Conservation (phyloP, 176 grass and related monocot species). For the Rhynchospora pubera region DNA sequence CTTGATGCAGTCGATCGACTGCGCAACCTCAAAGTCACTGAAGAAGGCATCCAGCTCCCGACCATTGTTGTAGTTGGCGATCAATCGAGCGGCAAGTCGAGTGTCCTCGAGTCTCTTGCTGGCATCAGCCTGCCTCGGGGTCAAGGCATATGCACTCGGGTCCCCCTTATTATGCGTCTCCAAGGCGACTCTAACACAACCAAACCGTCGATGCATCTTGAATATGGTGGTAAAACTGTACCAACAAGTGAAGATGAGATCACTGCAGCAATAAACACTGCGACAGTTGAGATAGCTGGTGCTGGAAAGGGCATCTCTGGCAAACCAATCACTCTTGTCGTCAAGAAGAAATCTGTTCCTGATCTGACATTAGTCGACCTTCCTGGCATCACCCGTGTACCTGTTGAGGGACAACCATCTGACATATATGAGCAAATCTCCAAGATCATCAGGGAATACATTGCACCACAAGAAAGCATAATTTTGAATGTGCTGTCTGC, state of each 20-base stretch:
- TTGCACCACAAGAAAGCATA: constrained; percentile 44
- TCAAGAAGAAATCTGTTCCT: constrained; percentile 43
- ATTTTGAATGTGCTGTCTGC: constrained; percentile 62
- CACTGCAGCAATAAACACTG: constrained; percentile 28
- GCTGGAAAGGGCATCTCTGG: constrained; percentile 48
- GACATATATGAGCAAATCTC: constrained; percentile 64
- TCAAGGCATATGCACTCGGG: constrained; percentile 71
- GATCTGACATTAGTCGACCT: constrained; percentile 59
- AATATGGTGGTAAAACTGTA: constrained; percentile 32
- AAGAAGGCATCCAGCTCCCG: constrained; percentile 67
- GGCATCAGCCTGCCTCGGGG: constrained; percentile 70
- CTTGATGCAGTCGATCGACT: constrained; percentile 54
- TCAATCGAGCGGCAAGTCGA: constrained; percentile 54
- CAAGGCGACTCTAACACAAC: constrained; percentile 33
- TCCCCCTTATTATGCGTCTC: constrained; percentile 56
- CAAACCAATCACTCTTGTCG: constrained; percentile 49
- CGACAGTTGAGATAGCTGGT: constrained; percentile 43
- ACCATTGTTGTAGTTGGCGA: constrained; percentile 65
- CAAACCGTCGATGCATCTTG: constrained; percentile 15
- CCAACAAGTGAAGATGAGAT: constrained; percentile 37
- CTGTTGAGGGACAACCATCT: constrained; percentile 32
- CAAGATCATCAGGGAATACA: constrained; percentile 40
- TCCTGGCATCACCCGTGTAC: constrained; percentile 54
- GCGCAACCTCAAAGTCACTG: constrained; percentile 49
- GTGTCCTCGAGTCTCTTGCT: constrained; percentile 53